Evolutionary conservation across 768 basidiomycete species (phyloP), one percentile per base, ranked within the genome.

Genomic region (Amanita thiersii): DNA sequence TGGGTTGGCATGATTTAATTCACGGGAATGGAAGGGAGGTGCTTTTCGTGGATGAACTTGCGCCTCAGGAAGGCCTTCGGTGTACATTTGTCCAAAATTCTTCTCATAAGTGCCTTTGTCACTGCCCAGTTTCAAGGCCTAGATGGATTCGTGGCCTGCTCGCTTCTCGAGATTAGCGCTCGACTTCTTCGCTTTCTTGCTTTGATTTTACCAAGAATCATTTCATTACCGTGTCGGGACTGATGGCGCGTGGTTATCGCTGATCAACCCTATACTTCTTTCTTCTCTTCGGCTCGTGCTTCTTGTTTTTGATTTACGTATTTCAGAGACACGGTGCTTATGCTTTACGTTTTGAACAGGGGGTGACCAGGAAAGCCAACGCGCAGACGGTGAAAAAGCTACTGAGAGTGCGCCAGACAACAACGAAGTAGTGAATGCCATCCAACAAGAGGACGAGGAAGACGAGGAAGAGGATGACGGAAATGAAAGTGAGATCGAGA

Each of bases 391-490:
- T 19, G 33, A 20, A 37, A 26, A 29, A n/a, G 19, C 34, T 28
- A 29, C 26, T 21, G 26, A 28, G n/a, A n/a, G n/a, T n/a, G n/a
- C n/a, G n/a, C n/a, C n/a, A 29, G 18, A 20, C 17, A n/a, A 20
- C 12, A 18, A 10, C 9, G 34, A 43, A 8, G 12, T 20, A 18
- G 15, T 12, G 14, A 21, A 21, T 9, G 21, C 39, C 9, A 25
- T 17, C n/a, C 31, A 14, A 37, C 26, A n/a, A 25, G 20, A 36
- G 31, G 78, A 68, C 32, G 81, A 79, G 49, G 83, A 81, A 31
- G 82, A 79, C 43, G 68, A 68, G 17, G 74, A 69, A 44, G 73
- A 74, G 42, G 70, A 69, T 3, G 37, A 45, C 32, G 44, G 38
- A 28, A 37, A 43, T 30, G 35, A 43, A 37, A 37, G 42, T 20